Percentiles rank a stretch among this genome's conserved stretches.
Evolutionary conservation across 306 rosid genomes (phyloP).

Genomic region (Ziziphus jujuba): DNA sequence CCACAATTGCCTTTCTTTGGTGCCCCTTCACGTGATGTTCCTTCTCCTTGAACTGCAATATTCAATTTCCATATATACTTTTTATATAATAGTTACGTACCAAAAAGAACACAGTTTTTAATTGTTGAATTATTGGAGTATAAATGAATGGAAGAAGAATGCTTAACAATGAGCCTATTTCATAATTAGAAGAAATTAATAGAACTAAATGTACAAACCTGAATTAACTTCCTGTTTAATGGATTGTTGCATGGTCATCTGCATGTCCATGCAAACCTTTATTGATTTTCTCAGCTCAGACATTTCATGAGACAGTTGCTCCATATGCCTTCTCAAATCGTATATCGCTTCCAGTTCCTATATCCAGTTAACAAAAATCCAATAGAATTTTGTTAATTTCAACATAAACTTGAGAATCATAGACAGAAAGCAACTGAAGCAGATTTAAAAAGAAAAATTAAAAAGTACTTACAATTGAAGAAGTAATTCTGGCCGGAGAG

Average conservation of each 20-base stretch:
- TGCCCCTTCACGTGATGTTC: slow-evolving; percentile 18
- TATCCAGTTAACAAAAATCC: not conserved
- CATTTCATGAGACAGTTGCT: slow-evolving; percentile 70
- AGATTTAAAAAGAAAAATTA: not conserved
- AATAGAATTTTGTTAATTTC: not conserved
- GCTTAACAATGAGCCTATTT: too few relatives aligned
- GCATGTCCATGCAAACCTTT: slow-evolving; percentile 76
- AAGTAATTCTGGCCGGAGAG: slow-evolving; percentile 40
- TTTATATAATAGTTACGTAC: not conserved
- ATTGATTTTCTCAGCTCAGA: slow-evolving; percentile 70
- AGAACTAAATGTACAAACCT: slow-evolving; percentile 33
- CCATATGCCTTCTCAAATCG: slow-evolving; percentile 74
- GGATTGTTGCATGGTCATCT: slow-evolving; percentile 56
- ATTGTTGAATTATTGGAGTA: not conserved
- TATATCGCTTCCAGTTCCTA: slow-evolving; percentile 81
- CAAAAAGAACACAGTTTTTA: too few relatives aligned
- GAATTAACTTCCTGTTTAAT: slow-evolving; percentile 49
- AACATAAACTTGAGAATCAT: not conserved
- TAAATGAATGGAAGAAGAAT: not conserved
- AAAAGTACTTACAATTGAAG: slow-evolving; percentile 62
- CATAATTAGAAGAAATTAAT: too few relatives aligned
- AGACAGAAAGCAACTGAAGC: not conserved
- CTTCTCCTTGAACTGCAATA: slow-evolving; percentile 36
- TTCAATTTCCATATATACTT: not conserved
- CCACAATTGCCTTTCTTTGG: slow-evolving; percentile 60